These are phyloP conservation scores for Mortierella claussenii DNA, from an alignment of 192 early-diverging fungal species.

Conservation along the genomic window DNA sequence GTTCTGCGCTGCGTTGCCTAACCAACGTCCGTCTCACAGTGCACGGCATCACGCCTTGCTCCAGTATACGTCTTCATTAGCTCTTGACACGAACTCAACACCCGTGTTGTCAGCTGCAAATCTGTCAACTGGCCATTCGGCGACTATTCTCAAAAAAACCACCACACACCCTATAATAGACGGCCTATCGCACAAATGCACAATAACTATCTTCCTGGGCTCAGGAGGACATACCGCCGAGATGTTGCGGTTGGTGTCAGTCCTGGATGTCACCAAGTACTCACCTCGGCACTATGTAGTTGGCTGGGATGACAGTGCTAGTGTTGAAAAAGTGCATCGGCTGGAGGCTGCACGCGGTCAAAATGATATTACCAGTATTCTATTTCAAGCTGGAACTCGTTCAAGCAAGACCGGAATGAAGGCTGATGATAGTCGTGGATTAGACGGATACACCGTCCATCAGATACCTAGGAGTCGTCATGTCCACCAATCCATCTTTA, in stretches of 20 bases:
- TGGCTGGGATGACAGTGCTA: slow-evolving; percentile 71
- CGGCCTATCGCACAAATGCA: slow-evolving; percentile 12
- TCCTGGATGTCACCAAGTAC: slow-evolving; percentile 68
- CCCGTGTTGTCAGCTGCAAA: background rate
- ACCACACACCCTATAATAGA: too few species aligned
- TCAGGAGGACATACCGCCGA: slow-evolving; percentile 93
- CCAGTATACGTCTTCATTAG: background rate
- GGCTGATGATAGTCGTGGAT: background rate
- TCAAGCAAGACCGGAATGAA: background rate
- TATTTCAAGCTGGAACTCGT: background rate
- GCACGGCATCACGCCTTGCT: too few species aligned
- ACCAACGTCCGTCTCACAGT: too few species aligned
- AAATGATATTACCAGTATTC: slow-evolving; percentile 7
- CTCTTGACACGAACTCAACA: background rate
- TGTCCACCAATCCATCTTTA: slow-evolving; percentile 76
- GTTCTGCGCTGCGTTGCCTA: slow-evolving; percentile 43
- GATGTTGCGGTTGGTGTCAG: slow-evolving; percentile 80
- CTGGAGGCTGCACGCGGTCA: slow-evolving; percentile 55
- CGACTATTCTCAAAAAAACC: too few species aligned
- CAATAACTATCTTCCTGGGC: slow-evolving; percentile 21
- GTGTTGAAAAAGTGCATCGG: slow-evolving; percentile 62
- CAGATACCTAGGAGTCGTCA: slow-evolving; percentile 77
- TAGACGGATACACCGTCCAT: slow-evolving; percentile 52
- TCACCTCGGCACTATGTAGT: slow-evolving; percentile 78
- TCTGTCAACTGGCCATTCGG: too few species aligned